Evolutionary conservation across 2,329 filamentous ascomycete genomes (phyloP).

Genomic region (Apiospora saccharicola): DNA sequence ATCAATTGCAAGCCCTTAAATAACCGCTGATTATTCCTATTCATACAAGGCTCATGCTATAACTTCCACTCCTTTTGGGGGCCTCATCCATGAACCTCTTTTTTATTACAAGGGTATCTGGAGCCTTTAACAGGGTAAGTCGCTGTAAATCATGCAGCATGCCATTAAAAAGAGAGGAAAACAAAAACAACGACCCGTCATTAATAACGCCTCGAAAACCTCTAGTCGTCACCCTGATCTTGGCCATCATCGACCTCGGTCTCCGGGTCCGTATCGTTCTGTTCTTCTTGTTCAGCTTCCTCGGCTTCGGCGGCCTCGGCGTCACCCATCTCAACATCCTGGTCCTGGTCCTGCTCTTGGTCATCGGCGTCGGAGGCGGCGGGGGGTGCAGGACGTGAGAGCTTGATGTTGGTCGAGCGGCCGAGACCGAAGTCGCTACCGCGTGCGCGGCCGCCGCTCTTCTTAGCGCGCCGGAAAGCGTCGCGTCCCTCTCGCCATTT

Average conservation of each 20-base stretch:
- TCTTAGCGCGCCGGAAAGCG: conserved; percentile 43
- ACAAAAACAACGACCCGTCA: background rate
- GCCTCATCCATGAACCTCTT: conserved; percentile 2
- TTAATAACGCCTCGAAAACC: background rate
- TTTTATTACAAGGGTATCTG: conserved; percentile 20
- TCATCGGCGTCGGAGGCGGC: conserved; percentile 16
- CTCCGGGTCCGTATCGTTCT: conserved; percentile 43
- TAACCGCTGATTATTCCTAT: conserved; percentile 13
- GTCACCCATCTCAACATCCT: conserved; percentile 31
- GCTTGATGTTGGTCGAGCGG: background rate
- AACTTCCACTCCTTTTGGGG: conserved; percentile 2
- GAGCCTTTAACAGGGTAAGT: conserved; percentile 12
- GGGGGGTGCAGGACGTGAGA: background rate
- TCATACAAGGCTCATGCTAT: conserved; percentile 10
- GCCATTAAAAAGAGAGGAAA: background rate
- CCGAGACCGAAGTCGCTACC: conserved; percentile 35
- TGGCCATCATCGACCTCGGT: conserved; percentile 44
- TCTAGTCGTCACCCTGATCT: background rate
- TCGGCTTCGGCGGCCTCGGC: conserved; percentile 30
- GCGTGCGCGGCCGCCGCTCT: conserved; percentile 38
- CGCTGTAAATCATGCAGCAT: conserved; percentile 1
- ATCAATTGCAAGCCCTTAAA: background rate
- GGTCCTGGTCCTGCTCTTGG: conserved; percentile 30
- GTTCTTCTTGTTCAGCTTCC: conserved; percentile 32
- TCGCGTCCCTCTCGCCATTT: conserved; percentile 54